Percentiles rank a stretch among this genome's conserved stretches.
These are phyloP conservation scores for Mucor mucedo DNA, from an alignment of 371 early-diverging fungal species.

Conservation along the genomic window DNA sequence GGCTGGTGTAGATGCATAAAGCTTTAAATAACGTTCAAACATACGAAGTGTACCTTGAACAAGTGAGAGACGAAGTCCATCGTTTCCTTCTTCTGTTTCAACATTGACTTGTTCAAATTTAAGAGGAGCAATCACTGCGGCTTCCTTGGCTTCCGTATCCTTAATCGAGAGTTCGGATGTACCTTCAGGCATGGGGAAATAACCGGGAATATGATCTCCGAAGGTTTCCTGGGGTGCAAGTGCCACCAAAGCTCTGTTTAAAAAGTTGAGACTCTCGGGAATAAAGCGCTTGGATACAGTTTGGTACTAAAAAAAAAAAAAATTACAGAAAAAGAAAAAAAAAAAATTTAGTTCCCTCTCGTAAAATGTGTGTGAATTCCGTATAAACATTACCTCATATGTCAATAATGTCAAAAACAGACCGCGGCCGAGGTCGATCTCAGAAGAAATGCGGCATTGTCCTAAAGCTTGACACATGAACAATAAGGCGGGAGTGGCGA, in stretches of 20 bases:
- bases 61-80: constrained; percentile 34
- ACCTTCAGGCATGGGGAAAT: constrained; percentile 54
- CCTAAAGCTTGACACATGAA: constrained; percentile 77
- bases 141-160: constrained; percentile 31
- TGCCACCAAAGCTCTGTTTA: constrained; percentile 54
- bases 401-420: constrained; percentile 76
- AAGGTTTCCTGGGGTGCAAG: constrained; percentile 58
- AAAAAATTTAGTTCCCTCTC: no score
- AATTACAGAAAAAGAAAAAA: background rate
- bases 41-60: constrained; percentile 51
- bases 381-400: constrained; percentile 56
- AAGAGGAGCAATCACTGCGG: constrained; percentile 21
- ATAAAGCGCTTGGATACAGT: constrained; percentile 78
- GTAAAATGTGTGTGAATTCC: no score
- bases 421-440: constrained; percentile 72
- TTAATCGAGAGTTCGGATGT: constrained; percentile 40
- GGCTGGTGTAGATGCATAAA: constrained; percentile 64
- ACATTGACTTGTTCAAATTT: constrained; percentile 30
- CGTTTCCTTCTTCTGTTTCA: constrained; percentile 25
- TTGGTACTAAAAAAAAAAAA: constrained; percentile 60
- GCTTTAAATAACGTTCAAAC: constrained; percentile 54
- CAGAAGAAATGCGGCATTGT: constrained; percentile 63
- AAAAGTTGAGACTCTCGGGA: constrained; percentile 84
- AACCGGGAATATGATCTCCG: constrained; percentile 43
- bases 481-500: constrained; percentile 84